phyloP scores from a whole-genome alignment of 2,329 filamentous ascomycete genomes.

The Coleophoma cylindrospora region DNA sequence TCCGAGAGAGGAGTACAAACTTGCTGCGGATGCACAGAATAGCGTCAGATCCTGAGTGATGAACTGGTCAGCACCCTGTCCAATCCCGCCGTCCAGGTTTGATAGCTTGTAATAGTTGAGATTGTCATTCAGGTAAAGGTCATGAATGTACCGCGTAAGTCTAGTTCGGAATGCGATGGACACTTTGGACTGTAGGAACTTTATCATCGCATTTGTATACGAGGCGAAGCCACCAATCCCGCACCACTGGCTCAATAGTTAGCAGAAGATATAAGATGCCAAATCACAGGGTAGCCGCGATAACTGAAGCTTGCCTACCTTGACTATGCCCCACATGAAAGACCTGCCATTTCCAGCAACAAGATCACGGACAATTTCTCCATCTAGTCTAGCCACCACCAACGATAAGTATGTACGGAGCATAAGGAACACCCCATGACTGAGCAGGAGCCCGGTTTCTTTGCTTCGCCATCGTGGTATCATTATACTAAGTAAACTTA shows the following conservation, averaged over 20 bases:
- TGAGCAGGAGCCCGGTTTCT: constrained; percentile 83
- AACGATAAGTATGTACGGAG: constrained; percentile 90
- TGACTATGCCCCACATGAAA: constrained; percentile 83
- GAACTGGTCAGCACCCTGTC: constrained; percentile 89
- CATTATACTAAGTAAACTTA: constrained; percentile 96
- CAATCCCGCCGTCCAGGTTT: constrained; percentile 89
- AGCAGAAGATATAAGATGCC: no score
- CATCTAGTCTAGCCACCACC: constrained; percentile 86
- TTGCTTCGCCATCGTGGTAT: constrained; percentile 94
- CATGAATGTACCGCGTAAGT: constrained; percentile 93
- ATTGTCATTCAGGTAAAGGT: constrained; percentile 90
- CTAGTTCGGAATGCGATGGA: constrained; percentile 96
- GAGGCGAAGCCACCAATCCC: constrained; percentile 89
- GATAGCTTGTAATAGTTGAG: constrained; percentile 94
- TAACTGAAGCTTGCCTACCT: constrained; percentile 40
- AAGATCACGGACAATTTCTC: constrained; percentile 91
- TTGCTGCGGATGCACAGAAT: constrained; percentile 89
- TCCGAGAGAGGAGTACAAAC: constrained; percentile 92
- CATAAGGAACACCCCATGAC: constrained; percentile 85
- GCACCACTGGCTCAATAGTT: constrained; percentile 59
- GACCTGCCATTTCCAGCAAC: constrained; percentile 89
- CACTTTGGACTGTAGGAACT: constrained; percentile 95
- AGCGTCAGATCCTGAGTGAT: constrained; percentile 96
- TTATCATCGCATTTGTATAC: constrained; percentile 99
- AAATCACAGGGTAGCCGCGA: constrained; percentile 7